phyloP scores from a whole-genome alignment of 306 rosid species.

The Myrica gale region DNA sequence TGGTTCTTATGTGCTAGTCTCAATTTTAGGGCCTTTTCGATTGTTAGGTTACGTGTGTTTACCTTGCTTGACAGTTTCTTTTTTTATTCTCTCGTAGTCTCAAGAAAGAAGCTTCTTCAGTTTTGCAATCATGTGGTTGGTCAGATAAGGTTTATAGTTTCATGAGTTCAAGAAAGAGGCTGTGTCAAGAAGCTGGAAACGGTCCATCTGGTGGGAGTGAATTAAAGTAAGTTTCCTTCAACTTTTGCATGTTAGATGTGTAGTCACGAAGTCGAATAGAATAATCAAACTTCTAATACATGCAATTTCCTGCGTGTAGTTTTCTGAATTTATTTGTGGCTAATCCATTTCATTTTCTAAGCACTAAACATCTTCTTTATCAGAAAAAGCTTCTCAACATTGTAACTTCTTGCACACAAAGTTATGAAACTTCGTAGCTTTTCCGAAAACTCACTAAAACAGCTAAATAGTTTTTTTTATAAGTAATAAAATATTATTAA shows the following conservation, averaged over 20 bases:
- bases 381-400: not conserved
- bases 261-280: not conserved
- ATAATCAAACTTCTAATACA: not conserved
- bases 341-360: not conserved
- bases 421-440: not conserved
- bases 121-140: constrained; percentile 82
- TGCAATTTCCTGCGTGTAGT: not conserved
- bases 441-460: not conserved
- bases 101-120: constrained; percentile 56
- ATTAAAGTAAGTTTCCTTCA: constrained; percentile 46
- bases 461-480: too few species aligned
- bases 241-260: not conserved
- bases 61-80: not conserved
- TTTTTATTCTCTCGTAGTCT: constrained; percentile 45
- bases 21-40: not conserved
- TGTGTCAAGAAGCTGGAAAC: constrained; percentile 45
- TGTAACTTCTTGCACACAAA: not conserved
- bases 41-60: not conserved
- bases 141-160: constrained; percentile 49
- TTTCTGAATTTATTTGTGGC: constrained; percentile 1
- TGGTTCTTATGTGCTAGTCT: not conserved
- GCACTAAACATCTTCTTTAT: not conserved
- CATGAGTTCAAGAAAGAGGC: constrained; percentile 67
- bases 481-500: too few species aligned
- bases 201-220: constrained; percentile 39